Conservation (phyloP, 1,284 basidiomycete species). For the Vanrija pseudolonga region DNA sequence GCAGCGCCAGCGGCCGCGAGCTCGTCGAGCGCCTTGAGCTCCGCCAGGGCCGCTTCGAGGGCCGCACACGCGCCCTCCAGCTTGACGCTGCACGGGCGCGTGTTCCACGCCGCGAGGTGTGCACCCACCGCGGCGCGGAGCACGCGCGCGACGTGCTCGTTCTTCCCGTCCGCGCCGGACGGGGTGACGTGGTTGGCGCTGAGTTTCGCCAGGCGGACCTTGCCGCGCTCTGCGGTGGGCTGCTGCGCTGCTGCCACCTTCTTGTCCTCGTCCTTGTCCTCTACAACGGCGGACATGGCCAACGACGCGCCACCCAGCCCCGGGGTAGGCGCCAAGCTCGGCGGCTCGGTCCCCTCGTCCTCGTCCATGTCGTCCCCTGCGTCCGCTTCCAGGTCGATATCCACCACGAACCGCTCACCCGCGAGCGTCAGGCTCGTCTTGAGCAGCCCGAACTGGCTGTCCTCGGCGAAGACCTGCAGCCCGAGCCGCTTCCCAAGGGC, state of each 20-base stretch:
- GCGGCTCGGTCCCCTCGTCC: slow-evolving; percentile 12
- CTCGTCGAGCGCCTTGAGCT: slow-evolving; percentile 37
- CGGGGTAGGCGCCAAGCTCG: slow-evolving; percentile 1
- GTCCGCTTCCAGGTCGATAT: slow-evolving; percentile 42
- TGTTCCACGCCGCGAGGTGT: slow-evolving; percentile 34
- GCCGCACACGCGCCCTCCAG: slow-evolving; percentile 12
- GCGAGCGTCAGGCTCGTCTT: slow-evolving; percentile 39
- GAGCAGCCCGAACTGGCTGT: slow-evolving; percentile 42
- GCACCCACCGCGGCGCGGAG: slow-evolving; percentile 18
- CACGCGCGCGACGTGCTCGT: slow-evolving; percentile 26
- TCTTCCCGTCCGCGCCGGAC: slow-evolving; percentile 25
- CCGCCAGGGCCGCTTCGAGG: slow-evolving; percentile 28
- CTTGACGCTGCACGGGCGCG: slow-evolving; percentile 5
- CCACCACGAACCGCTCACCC: slow-evolving; percentile 39
- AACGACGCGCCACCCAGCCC: too few species aligned
- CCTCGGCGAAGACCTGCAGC: slow-evolving; percentile 41
- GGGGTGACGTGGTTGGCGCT: slow-evolving; percentile 33
- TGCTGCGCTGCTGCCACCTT: too few species aligned
- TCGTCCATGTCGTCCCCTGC: slow-evolving; percentile 23
- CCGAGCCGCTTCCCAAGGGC: slow-evolving; percentile 24
- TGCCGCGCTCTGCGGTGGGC: slow-evolving; percentile 16
- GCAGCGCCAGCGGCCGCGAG: slow-evolving; percentile 14
- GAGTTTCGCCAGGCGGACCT: slow-evolving; percentile 33
- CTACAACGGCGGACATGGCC: too few species aligned
- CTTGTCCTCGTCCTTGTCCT: too few species aligned